Evolutionary conservation across 176 grass and related monocot genomes (phyloP), one percentile per base, ranked within the genome.

Genomic region (Avena atlantica): DNA sequence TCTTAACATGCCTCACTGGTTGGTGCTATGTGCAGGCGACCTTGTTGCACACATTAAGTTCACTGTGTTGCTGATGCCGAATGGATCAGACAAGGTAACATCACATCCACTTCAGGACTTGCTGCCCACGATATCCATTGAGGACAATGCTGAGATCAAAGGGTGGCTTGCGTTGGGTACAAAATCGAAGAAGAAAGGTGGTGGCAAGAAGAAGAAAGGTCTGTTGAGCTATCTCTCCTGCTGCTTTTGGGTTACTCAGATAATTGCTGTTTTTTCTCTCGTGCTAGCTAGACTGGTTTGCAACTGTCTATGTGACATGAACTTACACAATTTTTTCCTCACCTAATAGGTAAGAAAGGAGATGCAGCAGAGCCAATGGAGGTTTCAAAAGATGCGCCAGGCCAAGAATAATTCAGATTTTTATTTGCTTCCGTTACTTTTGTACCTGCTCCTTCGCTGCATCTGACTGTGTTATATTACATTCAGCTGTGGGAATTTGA

Each of bases 161-260:
- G 92, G 86, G 72, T 99, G 97, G 97, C 90, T 99, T 78, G 91
- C 97, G 67, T 84, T 99, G 91, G 92, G 94, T 45, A 99, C 89
- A 5, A 99, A 99, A 81, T 86, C 97, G 82, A 99, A 99, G 94
- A 99, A 99, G 69, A 99, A 97, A 29, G 91, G 97, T 52, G 97
- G 97, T 72, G 97, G 94, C 73, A 99, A 99, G 84, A 99, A 96
- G 83, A 99, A 99, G 73, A 99, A 93, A 92, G 97, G 97, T 96
- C 9, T 34, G 55, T 57, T 19, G 1, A 4, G 34, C 42, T 34
- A 52, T 76, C 40, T 31, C 9, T n/a, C 2, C 78, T 51, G 3
- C 49, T 63, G 23, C 10, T 47, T 89, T 84, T 16, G 20, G 12
- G 12, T 11, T 12, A 9, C 1, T 55, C 3, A 48, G 1, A 40